Percentiles rank a stretch among this genome's conserved stretches.
Conservation (phyloP, 331 rosid genomes). For the Quercus tomentella region DNA sequence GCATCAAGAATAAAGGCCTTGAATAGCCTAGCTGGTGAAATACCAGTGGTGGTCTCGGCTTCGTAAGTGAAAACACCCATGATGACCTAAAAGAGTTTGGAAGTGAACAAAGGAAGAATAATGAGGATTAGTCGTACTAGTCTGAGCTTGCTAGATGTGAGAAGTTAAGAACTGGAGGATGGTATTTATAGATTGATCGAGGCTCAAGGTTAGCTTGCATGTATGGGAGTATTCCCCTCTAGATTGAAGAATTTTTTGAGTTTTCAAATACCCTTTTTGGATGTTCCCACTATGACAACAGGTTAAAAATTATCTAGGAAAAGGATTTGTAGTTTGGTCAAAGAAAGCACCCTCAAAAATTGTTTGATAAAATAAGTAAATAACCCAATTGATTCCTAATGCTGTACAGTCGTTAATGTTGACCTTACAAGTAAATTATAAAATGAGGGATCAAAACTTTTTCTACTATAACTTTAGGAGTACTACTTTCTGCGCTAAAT, state of each 20-base stretch:
- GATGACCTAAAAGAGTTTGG: neutral
- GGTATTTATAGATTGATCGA: neutral
- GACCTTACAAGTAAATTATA: too few species aligned
- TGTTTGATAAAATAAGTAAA: neutral
- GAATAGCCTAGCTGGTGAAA: slow-evolving; percentile 51
- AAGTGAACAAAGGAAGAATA: neutral
- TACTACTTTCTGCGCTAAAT: too few species aligned
- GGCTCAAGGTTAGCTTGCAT: neutral
- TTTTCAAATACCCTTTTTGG: too few species aligned
- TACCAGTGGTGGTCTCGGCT: slow-evolving; percentile 11
- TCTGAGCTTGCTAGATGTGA: neutral
- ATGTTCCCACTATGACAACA: neutral
- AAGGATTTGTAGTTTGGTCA: neutral
- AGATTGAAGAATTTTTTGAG: neutral
- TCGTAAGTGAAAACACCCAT: slow-evolving; percentile 39
- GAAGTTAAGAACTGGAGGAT: neutral
- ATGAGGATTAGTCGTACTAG: neutral
- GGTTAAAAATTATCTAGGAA: neutral
- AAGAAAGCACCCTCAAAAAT: neutral
- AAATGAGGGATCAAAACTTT: too few species aligned
- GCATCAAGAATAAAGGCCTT: slow-evolving; percentile 56
- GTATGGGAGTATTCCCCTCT: neutral
- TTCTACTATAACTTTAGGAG: too few species aligned
- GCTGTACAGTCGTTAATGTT: too few species aligned
- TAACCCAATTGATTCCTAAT: neutral